Base-by-base conservation (phyloP, 306 rosid genomes). In the Acacia melanoxylon region DNA sequence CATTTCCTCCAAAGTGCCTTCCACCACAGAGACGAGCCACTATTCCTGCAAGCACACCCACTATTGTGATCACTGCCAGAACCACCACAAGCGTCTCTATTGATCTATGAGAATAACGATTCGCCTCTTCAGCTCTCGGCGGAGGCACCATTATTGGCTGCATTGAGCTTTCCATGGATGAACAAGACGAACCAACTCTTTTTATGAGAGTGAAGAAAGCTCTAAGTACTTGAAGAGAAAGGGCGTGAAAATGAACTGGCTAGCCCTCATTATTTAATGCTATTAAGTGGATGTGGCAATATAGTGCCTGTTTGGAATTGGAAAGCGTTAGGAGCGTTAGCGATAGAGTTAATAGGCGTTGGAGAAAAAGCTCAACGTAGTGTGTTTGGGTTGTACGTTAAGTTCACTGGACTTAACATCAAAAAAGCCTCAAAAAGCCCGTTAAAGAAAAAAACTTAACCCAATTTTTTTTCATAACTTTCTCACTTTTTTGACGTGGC, bases 21-120 rank as follows among this genome's bases (percentile, higher is more conserved):
- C 97, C 97, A 6, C 97, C 93, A 74, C 98, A 92, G 7, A 94
- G 80, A 22, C 96, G 83, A 15, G 98, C 97, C 6, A 92, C 20
- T 54, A 92, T 86, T 6, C 98, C 94, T 16, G 97, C 97, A 69
- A 92, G 76, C 1, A 92, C 94, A 69, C 91, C 98, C 0, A 85
- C 85, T 41, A 92, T 87, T 8, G 91, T 91, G 81, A 92, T 92
- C 81, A 83, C 97, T 24, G 97, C 94, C 63, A 94, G 67, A 35
- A 92, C 94, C 82, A 92, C 91, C 86, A 87, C 91, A 17, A 94
- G 91, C 2, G 97, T 92, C 85, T 92, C 92, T 62, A 94, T 87
- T 24, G 98, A 94, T 29, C 84, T 80, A 14, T 81, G 90, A 37
- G 94, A 78, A 78, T 86, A 88, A 12, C 81, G 89, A 35, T 45